These are phyloP conservation scores for Neopestalotiopsis sp. DNA, from an alignment of 2,329 filamentous ascomycete species.

Conservation along the genomic window DNA sequence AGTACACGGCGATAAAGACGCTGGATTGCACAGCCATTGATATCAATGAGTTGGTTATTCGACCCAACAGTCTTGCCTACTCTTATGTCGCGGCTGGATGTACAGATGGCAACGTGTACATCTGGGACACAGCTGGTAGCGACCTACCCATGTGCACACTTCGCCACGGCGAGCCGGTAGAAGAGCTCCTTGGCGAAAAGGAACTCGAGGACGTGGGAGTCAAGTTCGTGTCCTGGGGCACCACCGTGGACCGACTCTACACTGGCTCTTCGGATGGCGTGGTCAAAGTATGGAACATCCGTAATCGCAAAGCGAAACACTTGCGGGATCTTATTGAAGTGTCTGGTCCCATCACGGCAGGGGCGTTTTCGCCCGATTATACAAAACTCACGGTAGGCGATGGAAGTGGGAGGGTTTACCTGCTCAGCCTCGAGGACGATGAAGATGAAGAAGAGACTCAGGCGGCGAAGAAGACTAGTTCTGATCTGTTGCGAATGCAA, in stretches of 20 bases:
- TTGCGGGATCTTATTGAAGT: slow-evolving; percentile 59
- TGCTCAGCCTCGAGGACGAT: slow-evolving; percentile 54
- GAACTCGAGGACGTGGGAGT: slow-evolving; percentile 65
- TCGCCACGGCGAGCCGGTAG: slow-evolving; percentile 50
- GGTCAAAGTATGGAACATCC: slow-evolving; percentile 68
- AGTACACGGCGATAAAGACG: slow-evolving; percentile 54
- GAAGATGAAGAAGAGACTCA: slow-evolving; percentile 33
- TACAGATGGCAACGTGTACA: slow-evolving; percentile 65
- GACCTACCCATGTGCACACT: slow-evolving; percentile 62
- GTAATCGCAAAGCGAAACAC: slow-evolving; percentile 46
- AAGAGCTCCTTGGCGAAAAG: slow-evolving; percentile 47
- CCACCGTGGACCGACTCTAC: slow-evolving; percentile 61
- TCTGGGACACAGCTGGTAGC: slow-evolving; percentile 65
- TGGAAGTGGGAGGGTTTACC: slow-evolving; percentile 63
- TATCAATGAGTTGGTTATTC: slow-evolving; percentile 66
- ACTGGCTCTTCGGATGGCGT: slow-evolving; percentile 68
- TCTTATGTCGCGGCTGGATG: slow-evolving; percentile 65
- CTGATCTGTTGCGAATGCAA: slow-evolving; percentile 41
- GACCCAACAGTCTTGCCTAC: slow-evolving; percentile 55
- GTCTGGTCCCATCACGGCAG: slow-evolving; percentile 61
- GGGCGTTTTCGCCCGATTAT: slow-evolving; percentile 62
- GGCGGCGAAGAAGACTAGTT: slow-evolving; percentile 16
- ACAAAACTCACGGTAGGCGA: slow-evolving; percentile 64
- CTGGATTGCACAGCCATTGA: slow-evolving; percentile 65
- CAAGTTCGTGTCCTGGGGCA: slow-evolving; percentile 68